A percentile compares a stretch with the other conserved stretches of the same genome.
Conservation (phyloP, 1,284 basidiomycete genomes). For the Boletus albobrunnescens region DNA sequence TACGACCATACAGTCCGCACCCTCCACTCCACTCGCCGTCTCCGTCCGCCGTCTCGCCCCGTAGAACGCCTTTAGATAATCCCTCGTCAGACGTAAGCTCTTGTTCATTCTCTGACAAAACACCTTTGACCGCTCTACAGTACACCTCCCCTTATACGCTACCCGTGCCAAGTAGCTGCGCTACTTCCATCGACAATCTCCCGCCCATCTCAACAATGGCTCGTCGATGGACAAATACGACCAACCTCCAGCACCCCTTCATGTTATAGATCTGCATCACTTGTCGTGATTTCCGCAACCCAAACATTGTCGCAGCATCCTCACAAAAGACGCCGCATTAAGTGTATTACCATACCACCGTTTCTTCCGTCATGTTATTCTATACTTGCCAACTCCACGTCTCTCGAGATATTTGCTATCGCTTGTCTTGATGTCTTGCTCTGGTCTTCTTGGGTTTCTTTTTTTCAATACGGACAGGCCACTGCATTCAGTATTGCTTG, state of each 20-base stretch:
- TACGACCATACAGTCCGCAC: conserved; percentile 30
- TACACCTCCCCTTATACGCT: conserved; percentile 26
- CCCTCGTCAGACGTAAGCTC: conserved; percentile 28
- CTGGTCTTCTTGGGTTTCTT: conserved; percentile 26
- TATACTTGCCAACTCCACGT: conserved; percentile 9
- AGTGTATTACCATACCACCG: conserved; percentile 17
- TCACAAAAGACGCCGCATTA: conserved; percentile 6
- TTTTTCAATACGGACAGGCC: conserved; percentile 21
- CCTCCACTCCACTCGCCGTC: conserved; percentile 27
- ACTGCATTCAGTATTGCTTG: conserved; percentile 23
- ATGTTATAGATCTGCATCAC: conserved; percentile 30
- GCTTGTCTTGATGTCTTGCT: conserved; percentile 29
- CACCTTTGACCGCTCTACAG: conserved; percentile 15
- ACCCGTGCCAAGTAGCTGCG: conserved; percentile 26
- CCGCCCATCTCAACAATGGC: conserved; percentile 35
- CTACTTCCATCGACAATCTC: conserved; percentile 32
- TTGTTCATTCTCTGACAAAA: not conserved
- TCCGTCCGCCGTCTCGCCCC: conserved; percentile 23
- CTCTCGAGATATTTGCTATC: conserved; percentile 1
- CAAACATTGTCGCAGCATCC: conserved; percentile 9
- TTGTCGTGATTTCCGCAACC: not conserved
- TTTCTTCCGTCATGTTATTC: conserved; percentile 10
- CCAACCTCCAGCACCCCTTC: conserved; percentile 32
- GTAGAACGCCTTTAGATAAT: conserved; percentile 26
- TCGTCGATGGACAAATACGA: conserved; percentile 30